phyloP scores from a whole-genome alignment of 495 filamentous ascomycete genomes.

The Neohortaea acidophila region DNA sequence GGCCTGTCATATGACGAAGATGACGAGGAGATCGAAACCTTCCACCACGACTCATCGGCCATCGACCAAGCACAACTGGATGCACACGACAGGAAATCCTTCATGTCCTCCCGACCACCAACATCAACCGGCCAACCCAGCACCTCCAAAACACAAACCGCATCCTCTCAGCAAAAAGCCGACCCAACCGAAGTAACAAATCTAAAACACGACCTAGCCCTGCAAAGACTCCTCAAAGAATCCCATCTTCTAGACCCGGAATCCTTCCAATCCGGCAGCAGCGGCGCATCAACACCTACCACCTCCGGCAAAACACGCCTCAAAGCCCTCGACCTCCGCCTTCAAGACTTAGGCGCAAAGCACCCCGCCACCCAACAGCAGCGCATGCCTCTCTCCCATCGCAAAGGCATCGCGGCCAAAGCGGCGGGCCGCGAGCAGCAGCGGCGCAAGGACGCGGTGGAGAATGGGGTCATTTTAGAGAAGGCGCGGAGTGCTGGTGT shows the following conservation, averaged over 20 bases:
- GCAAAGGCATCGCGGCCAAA: constrained; percentile 61
- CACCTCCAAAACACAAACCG: background rate
- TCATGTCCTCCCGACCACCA: constrained; percentile 35
- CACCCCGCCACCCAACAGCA: constrained; percentile 53
- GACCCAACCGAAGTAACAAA: constrained; percentile 42
- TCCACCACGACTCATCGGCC: too few relatives aligned
- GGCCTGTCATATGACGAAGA: constrained; percentile 40
- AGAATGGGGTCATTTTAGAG: constrained; percentile 86
- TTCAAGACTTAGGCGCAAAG: constrained; percentile 68
- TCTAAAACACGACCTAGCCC: constrained; percentile 79
- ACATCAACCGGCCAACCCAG: constrained; percentile 18
- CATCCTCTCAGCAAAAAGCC: constrained; percentile 32
- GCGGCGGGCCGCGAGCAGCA: constrained; percentile 48
- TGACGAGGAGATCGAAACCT: constrained; percentile 42
- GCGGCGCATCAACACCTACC: constrained; percentile 1
- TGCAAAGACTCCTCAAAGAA: constrained; percentile 78
- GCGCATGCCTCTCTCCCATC: constrained; percentile 70
- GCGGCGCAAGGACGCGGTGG: constrained; percentile 60
- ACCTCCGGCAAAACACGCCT: constrained; percentile 49
- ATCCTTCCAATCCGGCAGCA: constrained; percentile 26
- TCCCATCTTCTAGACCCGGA: constrained; percentile 73
- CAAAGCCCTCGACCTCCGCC: constrained; percentile 66
- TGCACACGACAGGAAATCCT: too few relatives aligned
- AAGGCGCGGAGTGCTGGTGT: constrained; percentile 22
- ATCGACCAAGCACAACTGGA: too few relatives aligned